Base-by-base conservation (phyloP, 768 basidiomycete genomes). In the Pisolithus albus region DNA sequence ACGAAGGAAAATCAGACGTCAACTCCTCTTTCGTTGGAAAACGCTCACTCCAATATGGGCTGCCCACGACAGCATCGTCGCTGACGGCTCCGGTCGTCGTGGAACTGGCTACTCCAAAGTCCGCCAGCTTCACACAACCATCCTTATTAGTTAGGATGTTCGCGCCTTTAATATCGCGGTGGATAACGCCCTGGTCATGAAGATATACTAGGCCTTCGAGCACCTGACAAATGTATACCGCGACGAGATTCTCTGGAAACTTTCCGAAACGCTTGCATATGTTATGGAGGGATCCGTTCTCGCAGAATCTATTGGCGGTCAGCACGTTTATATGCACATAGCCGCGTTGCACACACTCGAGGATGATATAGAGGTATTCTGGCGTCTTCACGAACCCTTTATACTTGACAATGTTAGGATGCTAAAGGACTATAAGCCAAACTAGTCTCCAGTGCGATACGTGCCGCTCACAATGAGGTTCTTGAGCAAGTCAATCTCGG, bases 101-200 rank as follows among this genome's bases (percentile, higher is more conserved):
- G 41, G 78, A 83, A 49, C 85, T 86, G 10, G 93, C 92, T 18
- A 99, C 96, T 47, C 96, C 96, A 63, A 99, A 99, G 70, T 99
- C 96, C 11, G 96, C 96, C n/a, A 99, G 78, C 69, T 98, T 99
- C 53, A 99, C 94, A 19, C 86, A 88, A 7, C 96, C 96, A 72
- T 97, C 95, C 71, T 99, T 99, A 66, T 96, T 97, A 18, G 96
- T 97, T 42, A 99, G 75, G 63, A 99, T 96, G 58, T 99, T 99
- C 13, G 96, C 95, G 34, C 96, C 96, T 67, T 99, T 99, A 74
- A 99, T 98, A 62, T 99, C 96, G 30, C 96, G 80, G 67, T 99
- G 96, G 60, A 99, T 97, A 55, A 99, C 96, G 75, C 96, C 96
- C 73, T 98, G 95, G 59, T 98, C 95, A 64, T 99, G 96, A 18